These are phyloP conservation scores for Mallotus repandus DNA, from an alignment of 441 rosid genomes.

Conservation along the genomic window DNA sequence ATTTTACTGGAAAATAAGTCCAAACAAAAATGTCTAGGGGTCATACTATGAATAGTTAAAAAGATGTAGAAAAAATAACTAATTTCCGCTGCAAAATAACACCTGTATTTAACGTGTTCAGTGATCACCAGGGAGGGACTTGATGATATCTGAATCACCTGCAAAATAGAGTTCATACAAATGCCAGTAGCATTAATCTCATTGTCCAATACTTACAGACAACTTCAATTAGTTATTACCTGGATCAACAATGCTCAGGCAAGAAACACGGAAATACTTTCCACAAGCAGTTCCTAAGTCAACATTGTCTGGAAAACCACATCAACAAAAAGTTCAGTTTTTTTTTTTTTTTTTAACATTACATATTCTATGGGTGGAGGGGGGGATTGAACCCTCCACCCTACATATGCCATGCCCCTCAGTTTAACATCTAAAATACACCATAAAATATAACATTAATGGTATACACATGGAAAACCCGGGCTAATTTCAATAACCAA, in stretches of 20 bases:
- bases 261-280: slow-evolving; percentile 79
- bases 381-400: too few species aligned
- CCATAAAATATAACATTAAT: too few species aligned
- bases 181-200: background rate
- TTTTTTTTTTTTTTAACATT: too few species aligned
- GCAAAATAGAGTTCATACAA: background rate
- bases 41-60: too few species aligned
- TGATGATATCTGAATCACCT: slow-evolving; percentile 78
- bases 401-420: too few species aligned
- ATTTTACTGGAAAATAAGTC: too few species aligned
- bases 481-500: too few species aligned
- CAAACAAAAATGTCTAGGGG: too few species aligned
- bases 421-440: too few species aligned
- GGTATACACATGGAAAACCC: background rate
- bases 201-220: background rate
- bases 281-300: slow-evolving; percentile 93
- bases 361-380: too few species aligned
- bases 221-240: slow-evolving; percentile 33
- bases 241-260: slow-evolving; percentile 80
- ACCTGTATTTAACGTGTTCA: slow-evolving; percentile 15
- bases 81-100: background rate
- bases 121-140: slow-evolving; percentile 53
- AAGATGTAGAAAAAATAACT: too few species aligned
- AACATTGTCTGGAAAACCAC: slow-evolving; percentile 52
- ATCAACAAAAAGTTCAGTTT: too few species aligned